Percentiles rank a stretch among this genome's conserved stretches.
Evolutionary conservation across 441 rosid genomes (phyloP).

Genomic region (Brassica balearica): DNA sequence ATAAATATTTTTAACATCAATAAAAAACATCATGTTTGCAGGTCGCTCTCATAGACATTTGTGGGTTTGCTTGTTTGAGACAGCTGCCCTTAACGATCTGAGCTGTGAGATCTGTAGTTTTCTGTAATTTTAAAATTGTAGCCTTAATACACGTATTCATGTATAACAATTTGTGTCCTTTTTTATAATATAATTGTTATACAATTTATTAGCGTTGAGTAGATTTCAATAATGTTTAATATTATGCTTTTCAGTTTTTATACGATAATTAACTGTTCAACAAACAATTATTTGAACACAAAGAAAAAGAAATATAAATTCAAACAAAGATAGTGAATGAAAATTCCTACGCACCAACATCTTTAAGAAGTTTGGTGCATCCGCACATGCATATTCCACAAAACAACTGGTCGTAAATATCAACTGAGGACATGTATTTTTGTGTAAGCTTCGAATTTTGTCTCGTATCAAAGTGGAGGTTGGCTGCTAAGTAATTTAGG

Average conservation of each 20-base stretch:
- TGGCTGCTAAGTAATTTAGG: background rate
- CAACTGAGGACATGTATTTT: background rate
- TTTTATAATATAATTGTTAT: no score
- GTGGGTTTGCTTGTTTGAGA: background rate
- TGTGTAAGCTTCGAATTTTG: background rate
- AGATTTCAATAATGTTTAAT: background rate
- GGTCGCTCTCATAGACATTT: background rate
- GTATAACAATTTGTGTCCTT: no score
- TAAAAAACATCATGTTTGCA: background rate
- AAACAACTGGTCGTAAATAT: constrained; percentile 6
- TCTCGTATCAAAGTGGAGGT: background rate
- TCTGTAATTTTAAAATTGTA: background rate
- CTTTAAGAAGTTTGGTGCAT: constrained; percentile 4
- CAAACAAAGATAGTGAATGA: constrained; percentile 3
- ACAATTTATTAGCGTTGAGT: background rate
- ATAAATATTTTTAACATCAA: background rate
- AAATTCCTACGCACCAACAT: background rate
- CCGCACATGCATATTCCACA: constrained; percentile 4
- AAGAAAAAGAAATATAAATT: background rate
- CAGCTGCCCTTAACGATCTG: background rate
- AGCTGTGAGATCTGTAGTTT: background rate
- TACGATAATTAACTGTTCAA: background rate
- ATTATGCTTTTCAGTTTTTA: background rate
- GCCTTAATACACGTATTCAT: background rate
- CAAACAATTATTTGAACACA: background rate